Evolutionary conservation across 768 basidiomycete genomes (phyloP).

Genomic region (Chalciporus sphaerocephalus): DNA sequence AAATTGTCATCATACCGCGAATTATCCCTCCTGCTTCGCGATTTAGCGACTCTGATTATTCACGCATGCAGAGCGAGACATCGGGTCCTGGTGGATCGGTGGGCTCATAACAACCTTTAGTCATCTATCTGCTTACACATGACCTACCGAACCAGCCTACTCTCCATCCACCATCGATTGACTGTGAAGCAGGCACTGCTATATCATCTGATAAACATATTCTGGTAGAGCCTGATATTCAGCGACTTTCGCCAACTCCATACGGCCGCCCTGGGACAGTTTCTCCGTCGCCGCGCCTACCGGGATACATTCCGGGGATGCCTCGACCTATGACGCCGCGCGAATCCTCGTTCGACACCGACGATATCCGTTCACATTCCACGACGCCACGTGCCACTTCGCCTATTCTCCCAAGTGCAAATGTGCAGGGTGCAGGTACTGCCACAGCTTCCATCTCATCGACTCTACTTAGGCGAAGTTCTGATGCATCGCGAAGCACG

Average conservation of each 20-base stretch:
- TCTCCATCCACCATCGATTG: constrained; percentile 35
- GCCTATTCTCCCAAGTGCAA: constrained; percentile 42
- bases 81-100: constrained; percentile 22
- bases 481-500: constrained; percentile 49
- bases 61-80: constrained; percentile 14
- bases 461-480: constrained; percentile 48
- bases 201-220: constrained; percentile 61
- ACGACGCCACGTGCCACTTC: constrained; percentile 76
- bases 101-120: constrained; percentile 11
- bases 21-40: constrained; percentile 47
- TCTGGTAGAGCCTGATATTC: constrained; percentile 44
- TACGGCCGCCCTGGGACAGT: constrained; percentile 45
- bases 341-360: constrained; percentile 57
- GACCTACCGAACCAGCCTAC: constrained; percentile 13
- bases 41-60: constrained; percentile 25
- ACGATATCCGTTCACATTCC: constrained; percentile 68
- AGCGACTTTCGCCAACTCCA: constrained; percentile 59
- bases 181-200: constrained; percentile 64
- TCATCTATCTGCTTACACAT: constrained; percentile 13
- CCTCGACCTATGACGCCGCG: constrained; percentile 88
- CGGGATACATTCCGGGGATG: constrained; percentile 89
- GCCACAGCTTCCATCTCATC: constrained; percentile 35
- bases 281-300: constrained; percentile 54
- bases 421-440: constrained; percentile 33
- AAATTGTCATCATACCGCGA: constrained; percentile 71